Evolutionary conservation across 2,329 filamentous ascomycete genomes (phyloP), one percentile per base, ranked within the genome.

Genomic region (Arthrobotrys sinensis): DNA sequence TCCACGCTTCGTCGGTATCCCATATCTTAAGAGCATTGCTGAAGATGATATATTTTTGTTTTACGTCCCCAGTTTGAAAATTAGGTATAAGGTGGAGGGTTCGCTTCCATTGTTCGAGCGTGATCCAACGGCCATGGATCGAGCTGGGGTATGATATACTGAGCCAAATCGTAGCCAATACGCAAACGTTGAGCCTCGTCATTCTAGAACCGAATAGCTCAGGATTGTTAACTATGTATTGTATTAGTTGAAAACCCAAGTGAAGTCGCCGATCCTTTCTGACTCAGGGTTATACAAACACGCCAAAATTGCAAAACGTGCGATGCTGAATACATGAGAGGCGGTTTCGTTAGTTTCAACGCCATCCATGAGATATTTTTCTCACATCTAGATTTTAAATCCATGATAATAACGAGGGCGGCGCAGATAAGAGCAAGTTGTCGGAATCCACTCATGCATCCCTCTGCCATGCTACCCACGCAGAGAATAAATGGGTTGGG

Each of bases 71-170:
- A 0, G 60, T 71, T 14, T 62, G 4, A 5, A 57, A 1, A 12
- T 70, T 28, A 3, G 40, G 21, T 7, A 12, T 12, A 5, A 32
- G 16, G 7, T 11, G 48, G 8, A 62, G n/a, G 4, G 16, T 32
- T 55, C 8, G 14, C 32, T 57, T 69, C 28, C 34, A 65, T 62
- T 77, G 65, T 32, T 77, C 66, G 5, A 77, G 10, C 12, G 45
- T 28, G 12, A 77, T 19, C 73, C 73, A 77, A 6, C 73, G 73
- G 19, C 48, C 40, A 8, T 65, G 12, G 12, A 62, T 34, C 1
- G 28, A 3, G 4, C 11, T 45, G 4, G 50, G 16, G 6, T 19
- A 48, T 16, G 66, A 1, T 1, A 62, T 10, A 4, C 48, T 36
- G 3, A 69, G 21, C 34, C 45, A 62, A 45, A 63, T 11, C 0